A percentile compares a stretch with the other conserved stretches of the same genome.
Conservation (phyloP, 2,329 filamentous ascomycete genomes). For the Curvularia lunata region DNA sequence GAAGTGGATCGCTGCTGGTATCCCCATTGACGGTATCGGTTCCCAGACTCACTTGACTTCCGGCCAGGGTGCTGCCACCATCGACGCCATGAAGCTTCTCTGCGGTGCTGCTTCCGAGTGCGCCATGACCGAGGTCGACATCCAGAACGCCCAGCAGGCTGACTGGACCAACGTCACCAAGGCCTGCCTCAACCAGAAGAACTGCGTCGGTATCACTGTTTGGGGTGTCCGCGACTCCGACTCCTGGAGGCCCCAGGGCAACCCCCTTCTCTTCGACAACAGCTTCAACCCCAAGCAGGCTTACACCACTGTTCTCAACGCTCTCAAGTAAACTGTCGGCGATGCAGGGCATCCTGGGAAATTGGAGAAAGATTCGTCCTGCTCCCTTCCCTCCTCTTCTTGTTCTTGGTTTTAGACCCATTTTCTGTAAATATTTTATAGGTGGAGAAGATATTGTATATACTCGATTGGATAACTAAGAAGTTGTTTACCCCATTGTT, state of each 20-base stretch:
- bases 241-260: conserved; percentile 53
- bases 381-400: background rate
- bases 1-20: conserved; percentile 67
- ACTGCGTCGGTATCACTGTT: conserved; percentile 72
- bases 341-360: background rate
- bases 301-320: conserved; percentile 44
- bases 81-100: conserved; percentile 59
- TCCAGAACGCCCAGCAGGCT: conserved; percentile 61
- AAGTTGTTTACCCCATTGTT: background rate
- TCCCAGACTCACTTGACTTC: conserved; percentile 57
- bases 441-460: conserved; percentile 14
- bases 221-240: conserved; percentile 61
- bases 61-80: conserved; percentile 56
- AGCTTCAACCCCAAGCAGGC: conserved; percentile 54
- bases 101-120: conserved; percentile 64
- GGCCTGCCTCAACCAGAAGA: conserved; percentile 65
- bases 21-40: conserved; percentile 69
- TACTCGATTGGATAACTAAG: background rate
- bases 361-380: background rate
- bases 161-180: conserved; percentile 65
- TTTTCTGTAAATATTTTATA: conserved; percentile 10
- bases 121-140: conserved; percentile 73
- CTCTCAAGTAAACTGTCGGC: conserved; percentile 23
- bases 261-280: conserved; percentile 55
- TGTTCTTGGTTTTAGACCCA: background rate